phyloP scores from a whole-genome alignment of 306 rosid species.

The Calophaca sinica region DNA sequence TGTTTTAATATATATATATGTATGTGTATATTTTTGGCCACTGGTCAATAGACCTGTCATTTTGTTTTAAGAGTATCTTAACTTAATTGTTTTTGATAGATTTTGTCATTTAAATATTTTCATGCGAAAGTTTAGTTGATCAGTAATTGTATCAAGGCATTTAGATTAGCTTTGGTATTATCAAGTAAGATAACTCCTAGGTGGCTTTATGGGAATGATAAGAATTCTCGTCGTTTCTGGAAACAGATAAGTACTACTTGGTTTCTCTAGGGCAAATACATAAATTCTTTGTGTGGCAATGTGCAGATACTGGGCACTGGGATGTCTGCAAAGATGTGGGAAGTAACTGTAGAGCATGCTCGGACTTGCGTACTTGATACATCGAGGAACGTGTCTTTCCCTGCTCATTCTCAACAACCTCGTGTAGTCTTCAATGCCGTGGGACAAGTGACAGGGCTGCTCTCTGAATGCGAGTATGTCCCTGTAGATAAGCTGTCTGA shows the following conservation, averaged over 20 bases:
- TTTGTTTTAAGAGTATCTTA: constrained; percentile 16
- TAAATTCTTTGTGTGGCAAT: constrained; percentile 44
- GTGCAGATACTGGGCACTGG: constrained; percentile 92
- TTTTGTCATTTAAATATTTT: constrained; percentile 24
- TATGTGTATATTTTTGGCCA: neutral
- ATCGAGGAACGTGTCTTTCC: constrained; percentile 56
- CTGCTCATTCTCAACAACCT: constrained; percentile 60
- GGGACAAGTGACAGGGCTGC: constrained; percentile 81
- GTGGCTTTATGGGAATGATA: neutral
- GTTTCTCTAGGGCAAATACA: constrained; percentile 40
- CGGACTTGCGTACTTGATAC: constrained; percentile 76
- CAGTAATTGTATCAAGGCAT: neutral
- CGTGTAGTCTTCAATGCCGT: constrained; percentile 89
- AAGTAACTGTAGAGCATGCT: constrained; percentile 92
- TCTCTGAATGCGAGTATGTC: constrained; percentile 69
- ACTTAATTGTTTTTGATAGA: neutral
- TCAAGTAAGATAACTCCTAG: constrained; percentile 22
- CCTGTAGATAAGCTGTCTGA: constrained; percentile 79
- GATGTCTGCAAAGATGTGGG: constrained; percentile 99
- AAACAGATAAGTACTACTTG: constrained; percentile 17
- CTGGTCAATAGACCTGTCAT: constrained; percentile 6
- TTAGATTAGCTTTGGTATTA: constrained; percentile 39
- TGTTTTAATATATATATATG: constrained; percentile 4
- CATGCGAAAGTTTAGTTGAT: constrained; percentile 6
- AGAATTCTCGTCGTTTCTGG: constrained; percentile 26